Conservation (phyloP, 2,329 filamentous ascomycete genomes). For the Ambrosiella xylebori region DNA sequence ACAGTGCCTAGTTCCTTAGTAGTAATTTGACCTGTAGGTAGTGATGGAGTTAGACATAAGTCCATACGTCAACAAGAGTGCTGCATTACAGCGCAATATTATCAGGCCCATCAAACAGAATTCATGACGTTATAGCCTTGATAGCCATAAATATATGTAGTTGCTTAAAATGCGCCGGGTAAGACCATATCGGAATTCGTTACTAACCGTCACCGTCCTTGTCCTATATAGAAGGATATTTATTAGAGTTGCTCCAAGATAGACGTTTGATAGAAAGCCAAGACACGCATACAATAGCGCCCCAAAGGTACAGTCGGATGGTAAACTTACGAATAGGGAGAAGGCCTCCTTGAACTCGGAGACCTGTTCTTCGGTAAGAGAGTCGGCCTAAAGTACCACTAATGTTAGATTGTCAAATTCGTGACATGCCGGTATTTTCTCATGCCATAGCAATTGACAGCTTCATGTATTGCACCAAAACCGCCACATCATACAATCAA, state of each 20-base stretch:
- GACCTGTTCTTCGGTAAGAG: conserved; percentile 98
- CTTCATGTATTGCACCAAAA: neutral
- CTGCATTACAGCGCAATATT: too few species aligned
- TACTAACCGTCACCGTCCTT: conserved; percentile 81
- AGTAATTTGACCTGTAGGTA: conserved; percentile 59
- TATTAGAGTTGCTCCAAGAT: conserved; percentile 14
- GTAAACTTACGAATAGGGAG: conserved; percentile 82
- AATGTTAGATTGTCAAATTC: neutral
- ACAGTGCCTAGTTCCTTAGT: conserved; percentile 82
- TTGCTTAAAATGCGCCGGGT: neutral
- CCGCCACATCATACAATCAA: neutral
- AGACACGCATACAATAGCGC: neutral
- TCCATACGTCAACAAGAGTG: too few species aligned
- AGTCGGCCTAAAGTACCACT: conserved; percentile 56
- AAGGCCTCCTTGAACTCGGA: conserved; percentile 99
- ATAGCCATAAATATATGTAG: neutral
- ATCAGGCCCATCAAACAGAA: too few species aligned
- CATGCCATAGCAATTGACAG: neutral
- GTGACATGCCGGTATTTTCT: neutral
- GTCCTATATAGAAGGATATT: conserved; percentile 36
- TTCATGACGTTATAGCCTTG: neutral
- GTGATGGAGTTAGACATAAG: neutral
- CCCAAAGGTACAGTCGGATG: neutral
- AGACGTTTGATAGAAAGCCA: neutral
- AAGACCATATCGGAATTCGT: neutral